phyloP scores from a whole-genome alignment of 2,329 filamentous ascomycete genomes.

The Verticillium isaacii region DNA sequence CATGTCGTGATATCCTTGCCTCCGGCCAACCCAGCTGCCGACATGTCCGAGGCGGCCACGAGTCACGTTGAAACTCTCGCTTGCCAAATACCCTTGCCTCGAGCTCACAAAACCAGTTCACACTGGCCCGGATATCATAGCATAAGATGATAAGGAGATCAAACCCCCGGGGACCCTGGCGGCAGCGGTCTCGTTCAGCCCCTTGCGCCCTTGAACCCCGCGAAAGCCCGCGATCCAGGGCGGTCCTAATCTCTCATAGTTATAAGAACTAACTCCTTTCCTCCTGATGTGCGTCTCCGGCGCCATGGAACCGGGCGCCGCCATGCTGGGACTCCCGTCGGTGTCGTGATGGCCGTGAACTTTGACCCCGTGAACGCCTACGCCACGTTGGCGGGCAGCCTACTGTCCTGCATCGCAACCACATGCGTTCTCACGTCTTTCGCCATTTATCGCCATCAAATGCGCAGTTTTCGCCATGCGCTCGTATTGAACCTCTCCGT shows the following conservation, averaged over 20 bases:
- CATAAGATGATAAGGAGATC: background rate
- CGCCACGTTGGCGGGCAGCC: slow-evolving; percentile 11
- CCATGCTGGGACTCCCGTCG: background rate
- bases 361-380: slow-evolving; percentile 1
- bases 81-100: background rate
- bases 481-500: slow-evolving; percentile 16
- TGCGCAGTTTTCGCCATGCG: slow-evolving; percentile 18
- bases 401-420: slow-evolving; percentile 11
- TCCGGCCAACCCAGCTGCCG: background rate
- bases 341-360: background rate
- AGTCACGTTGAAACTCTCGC: background rate
- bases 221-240: background rate
- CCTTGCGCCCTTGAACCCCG: background rate
- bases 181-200: background rate
- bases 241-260: background rate
- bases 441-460: slow-evolving; percentile 9
- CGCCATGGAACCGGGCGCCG: background rate
- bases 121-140: background rate
- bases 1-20: background rate
- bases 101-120: background rate
- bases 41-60: background rate
- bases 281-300: background rate
- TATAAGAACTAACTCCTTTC: background rate
- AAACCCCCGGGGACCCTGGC: background rate
- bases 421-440: slow-evolving; percentile 10